Conservation (phyloP, 176 grass and related monocot genomes). For the Guadua angustifolia region DNA sequence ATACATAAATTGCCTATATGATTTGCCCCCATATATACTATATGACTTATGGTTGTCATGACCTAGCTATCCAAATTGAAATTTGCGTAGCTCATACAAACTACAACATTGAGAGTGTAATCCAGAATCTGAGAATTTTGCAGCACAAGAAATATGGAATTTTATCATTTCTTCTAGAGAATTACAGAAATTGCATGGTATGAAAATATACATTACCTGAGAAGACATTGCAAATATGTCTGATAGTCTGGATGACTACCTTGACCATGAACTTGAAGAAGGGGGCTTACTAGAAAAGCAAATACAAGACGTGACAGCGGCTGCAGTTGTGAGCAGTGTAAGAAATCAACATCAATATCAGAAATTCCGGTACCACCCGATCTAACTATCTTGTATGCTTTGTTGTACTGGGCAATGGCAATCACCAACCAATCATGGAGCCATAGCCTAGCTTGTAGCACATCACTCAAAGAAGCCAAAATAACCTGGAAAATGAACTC, state of each 20-base stretch:
- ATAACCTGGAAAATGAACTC: slow-evolving; percentile 66
- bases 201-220: slow-evolving; percentile 63
- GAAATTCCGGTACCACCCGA: slow-evolving; percentile 46
- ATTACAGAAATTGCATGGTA: slow-evolving; percentile 32
- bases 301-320: slow-evolving; percentile 39
- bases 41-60: background rate
- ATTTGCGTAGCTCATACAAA: slow-evolving; percentile 18
- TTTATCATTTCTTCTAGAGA: slow-evolving; percentile 22
- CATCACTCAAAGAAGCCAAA: slow-evolving; percentile 81
- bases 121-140: background rate
- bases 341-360: slow-evolving; percentile 78
- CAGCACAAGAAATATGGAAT: background rate
- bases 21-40: background rate
- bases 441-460: slow-evolving; percentile 72
- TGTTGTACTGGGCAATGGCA: slow-evolving; percentile 78
- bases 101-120: background rate
- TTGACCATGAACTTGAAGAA: slow-evolving; percentile 71
- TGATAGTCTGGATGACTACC: slow-evolving; percentile 77
- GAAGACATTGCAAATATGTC: slow-evolving; percentile 92
- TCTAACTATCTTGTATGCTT: slow-evolving; percentile 57
- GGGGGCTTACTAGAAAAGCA: slow-evolving; percentile 74
- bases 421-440: slow-evolving; percentile 87
- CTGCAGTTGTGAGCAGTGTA: slow-evolving; percentile 3
- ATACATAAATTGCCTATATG: background rate
- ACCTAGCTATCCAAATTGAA: background rate